Percentiles rank a stretch among this genome's conserved stretches.
These are phyloP conservation scores for Adansonia madagascariensis DNA, from an alignment of 441 rosid genomes.

Conservation along the genomic window DNA sequence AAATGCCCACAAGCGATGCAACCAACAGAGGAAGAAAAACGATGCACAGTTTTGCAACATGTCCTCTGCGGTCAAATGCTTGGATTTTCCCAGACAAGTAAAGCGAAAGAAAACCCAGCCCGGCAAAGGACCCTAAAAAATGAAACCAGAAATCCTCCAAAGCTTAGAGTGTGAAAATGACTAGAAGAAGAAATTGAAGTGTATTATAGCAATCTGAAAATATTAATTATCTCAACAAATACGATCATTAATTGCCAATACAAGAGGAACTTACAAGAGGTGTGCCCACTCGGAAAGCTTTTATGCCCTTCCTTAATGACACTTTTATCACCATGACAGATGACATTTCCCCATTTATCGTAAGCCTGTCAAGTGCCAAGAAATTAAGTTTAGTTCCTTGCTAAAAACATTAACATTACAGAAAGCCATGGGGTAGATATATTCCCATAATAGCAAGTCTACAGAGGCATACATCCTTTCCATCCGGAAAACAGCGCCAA, in stretches of 20 bases:
- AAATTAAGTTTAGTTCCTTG: constrained; percentile 17
- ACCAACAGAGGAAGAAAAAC: constrained; percentile 66
- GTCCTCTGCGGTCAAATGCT: constrained; percentile 80
- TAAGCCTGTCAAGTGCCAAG: constrained; percentile 57
- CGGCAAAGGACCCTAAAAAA: constrained; percentile 80
- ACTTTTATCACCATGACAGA: constrained; percentile 65
- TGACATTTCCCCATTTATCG: constrained; percentile 64
- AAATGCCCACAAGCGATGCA: constrained; percentile 78
- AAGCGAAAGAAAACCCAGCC: constrained; percentile 71
- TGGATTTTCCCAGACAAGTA: constrained; percentile 81
- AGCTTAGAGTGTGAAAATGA: constrained; percentile 4
- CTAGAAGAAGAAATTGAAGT: background rate
- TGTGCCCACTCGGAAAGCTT: constrained; percentile 95
- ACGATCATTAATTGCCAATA: background rate
- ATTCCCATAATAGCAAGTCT: constrained; percentile 17
- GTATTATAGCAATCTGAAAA: background rate
- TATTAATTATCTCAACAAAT: constrained; percentile 9
- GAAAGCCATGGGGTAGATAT: background rate
- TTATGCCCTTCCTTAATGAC: constrained; percentile 82
- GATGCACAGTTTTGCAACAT: constrained; percentile 79
- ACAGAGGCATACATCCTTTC: constrained; percentile 63
- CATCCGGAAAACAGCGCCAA: constrained; percentile 97
- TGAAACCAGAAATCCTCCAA: constrained; percentile 10
- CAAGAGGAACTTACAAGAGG: constrained; percentile 59
- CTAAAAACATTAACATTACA: constrained; percentile 23